A percentile compares a stretch with the other conserved stretches of the same genome.
phyloP scores from a whole-genome alignment of 1,284 basidiomycete species.

The Cryptococcus sp. region DNA sequence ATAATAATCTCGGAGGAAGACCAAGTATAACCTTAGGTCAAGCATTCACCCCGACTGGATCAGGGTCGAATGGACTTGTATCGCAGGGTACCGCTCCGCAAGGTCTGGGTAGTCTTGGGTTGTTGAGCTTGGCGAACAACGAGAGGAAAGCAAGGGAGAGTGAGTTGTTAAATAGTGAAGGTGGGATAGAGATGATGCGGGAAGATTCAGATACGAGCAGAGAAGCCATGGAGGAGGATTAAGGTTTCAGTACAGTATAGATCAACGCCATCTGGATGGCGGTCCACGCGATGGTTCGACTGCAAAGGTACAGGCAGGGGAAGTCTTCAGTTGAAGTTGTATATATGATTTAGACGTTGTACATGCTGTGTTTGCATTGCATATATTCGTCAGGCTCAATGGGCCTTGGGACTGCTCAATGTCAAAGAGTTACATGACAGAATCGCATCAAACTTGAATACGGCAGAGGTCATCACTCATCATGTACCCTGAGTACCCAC shows the following conservation, averaged over 20 bases:
- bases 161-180: slow-evolving; percentile 2
- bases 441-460: too few relatives aligned
- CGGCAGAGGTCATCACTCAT: too few relatives aligned
- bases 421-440: too few relatives aligned
- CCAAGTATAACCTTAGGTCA: slow-evolving; percentile 15
- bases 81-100: slow-evolving; percentile 13
- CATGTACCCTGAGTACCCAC: too few relatives aligned
- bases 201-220: slow-evolving; percentile 2
- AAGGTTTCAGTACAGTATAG: not conserved
- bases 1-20: slow-evolving; percentile 3
- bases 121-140: slow-evolving; percentile 30
- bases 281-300: too few relatives aligned
- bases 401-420: too few relatives aligned
- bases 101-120: slow-evolving; percentile 32
- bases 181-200: slow-evolving; percentile 12
- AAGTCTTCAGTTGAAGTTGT: too few relatives aligned
- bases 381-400: too few relatives aligned
- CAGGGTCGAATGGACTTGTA: slow-evolving; percentile 9
- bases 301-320: too few relatives aligned
- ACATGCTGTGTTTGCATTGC: too few relatives aligned
- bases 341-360: too few relatives aligned
- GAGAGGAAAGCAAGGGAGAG: slow-evolving; percentile 11
- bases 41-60: slow-evolving; percentile 26
- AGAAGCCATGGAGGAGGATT: not conserved
- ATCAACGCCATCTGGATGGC: too few relatives aligned